phyloP scores from a whole-genome alignment of 768 basidiomycete species.

The Pisolithus tinctorius region DNA sequence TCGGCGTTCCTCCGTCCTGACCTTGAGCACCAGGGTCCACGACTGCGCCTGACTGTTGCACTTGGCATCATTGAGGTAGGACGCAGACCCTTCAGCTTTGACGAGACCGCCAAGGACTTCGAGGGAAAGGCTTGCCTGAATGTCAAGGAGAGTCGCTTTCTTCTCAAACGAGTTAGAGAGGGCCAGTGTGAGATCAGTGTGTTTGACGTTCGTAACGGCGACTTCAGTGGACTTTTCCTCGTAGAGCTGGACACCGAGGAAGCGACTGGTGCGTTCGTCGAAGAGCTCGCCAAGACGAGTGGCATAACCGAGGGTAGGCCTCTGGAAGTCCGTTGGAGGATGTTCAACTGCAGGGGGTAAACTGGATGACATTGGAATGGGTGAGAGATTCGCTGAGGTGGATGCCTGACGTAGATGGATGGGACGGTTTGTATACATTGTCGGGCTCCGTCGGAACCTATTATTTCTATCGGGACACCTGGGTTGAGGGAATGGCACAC shows the following conservation, averaged over 20 bases:
- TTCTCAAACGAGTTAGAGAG: not conserved
- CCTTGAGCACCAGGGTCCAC: not conserved
- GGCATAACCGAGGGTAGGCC: not conserved
- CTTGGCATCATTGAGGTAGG: not conserved
- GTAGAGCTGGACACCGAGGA: not conserved
- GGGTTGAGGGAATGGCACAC: too few species aligned
- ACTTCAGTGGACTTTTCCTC: not conserved
- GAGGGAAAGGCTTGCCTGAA: not conserved
- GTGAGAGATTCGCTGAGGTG: too few species aligned
- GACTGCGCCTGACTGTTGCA: not conserved
- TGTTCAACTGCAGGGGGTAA: too few species aligned
- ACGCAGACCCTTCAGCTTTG: not conserved
- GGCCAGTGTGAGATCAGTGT: not conserved
- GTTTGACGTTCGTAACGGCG: not conserved
- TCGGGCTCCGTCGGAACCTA: too few species aligned
- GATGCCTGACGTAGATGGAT: too few species aligned
- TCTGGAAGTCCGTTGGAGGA: not conserved
- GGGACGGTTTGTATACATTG: too few species aligned
- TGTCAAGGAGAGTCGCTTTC: not conserved
- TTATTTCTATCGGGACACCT: too few species aligned
- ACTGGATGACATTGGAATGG: too few species aligned
- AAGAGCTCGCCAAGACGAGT: slow-evolving; percentile 1
- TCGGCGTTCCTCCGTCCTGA: not conserved
- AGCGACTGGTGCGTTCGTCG: not conserved
- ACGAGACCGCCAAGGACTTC: slow-evolving; percentile 1